Base-by-base conservation (phyloP, 164 flowering plant genomes). In the Sextonia rubra region DNA sequence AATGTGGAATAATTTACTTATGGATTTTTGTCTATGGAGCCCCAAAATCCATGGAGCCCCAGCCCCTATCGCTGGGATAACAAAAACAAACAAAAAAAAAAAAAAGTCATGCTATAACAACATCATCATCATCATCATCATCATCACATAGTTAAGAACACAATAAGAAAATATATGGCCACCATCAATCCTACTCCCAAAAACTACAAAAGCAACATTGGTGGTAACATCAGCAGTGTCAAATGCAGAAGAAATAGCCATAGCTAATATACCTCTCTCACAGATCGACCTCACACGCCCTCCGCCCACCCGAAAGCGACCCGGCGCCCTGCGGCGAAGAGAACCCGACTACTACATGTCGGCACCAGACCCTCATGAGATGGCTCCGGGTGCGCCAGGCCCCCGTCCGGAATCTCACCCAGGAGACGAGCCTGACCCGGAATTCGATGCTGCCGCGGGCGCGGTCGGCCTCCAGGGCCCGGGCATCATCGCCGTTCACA, bases 351-450 rank as follows among this genome's bases (percentile, higher is more conserved):
- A 65, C 22, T 44, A 88, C 70, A 72, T 82, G 73, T 0, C 76
- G 76, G 27, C 97, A 92, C 63, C 56, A 76, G 66, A 87, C 89
- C 75, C 79, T 79, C 69, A 88, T 37, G 67, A 69, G n/a, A 69
- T 81, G 78, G 69, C 82, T 77, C 69, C 91, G 77, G 11, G 78
- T 56, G 80, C 85, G 71, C 88, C 90, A 89, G 0, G 73, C 80
- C 1, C 89, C 85, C 4, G 86, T 70, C 32, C 71, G 77, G 66
- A 85, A 89, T 75, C 74, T 70, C 44, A 83, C 84, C 75, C 75
- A 24, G 18, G 85, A 78, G 60, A 55, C 0, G 72, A 92, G 27
- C 79, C 73, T 79, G 37, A 90, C 70, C 68, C 82, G 77, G 68
- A 90, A 90, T 1, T 29, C 60, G 47, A 88, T 84, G 9, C 27